Percentiles rank a stretch among this genome's conserved stretches.
These are phyloP conservation scores for Volvox carteri DNA, from an alignment of 163 green algal genomes.

Conservation along the genomic window DNA sequence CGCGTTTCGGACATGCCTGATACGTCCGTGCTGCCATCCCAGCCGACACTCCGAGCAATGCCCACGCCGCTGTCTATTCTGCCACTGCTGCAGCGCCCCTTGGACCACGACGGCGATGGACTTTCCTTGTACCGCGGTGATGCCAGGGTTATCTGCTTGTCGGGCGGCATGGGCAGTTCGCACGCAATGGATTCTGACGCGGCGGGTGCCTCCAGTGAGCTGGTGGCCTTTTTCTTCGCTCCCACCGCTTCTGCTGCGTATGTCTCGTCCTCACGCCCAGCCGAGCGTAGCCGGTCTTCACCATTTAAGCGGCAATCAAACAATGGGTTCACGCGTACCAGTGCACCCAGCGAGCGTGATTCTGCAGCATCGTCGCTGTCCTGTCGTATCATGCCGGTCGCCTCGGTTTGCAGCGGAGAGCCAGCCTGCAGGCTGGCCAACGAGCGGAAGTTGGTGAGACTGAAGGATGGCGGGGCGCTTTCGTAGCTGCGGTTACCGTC, in stretches of 20 bases:
- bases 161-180: slow-evolving; percentile 44
- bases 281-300: neutral
- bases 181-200: slow-evolving; percentile 5
- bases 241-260: no score
- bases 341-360: neutral
- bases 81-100: neutral
- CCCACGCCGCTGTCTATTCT: neutral
- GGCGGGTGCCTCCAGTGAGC: neutral
- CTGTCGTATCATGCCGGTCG: no score
- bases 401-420: neutral
- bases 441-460: neutral
- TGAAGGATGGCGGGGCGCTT: neutral
- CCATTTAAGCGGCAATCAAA: slow-evolving; percentile 4
- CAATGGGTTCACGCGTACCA: slow-evolving; percentile 33
- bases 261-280: neutral
- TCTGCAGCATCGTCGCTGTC: neutral
- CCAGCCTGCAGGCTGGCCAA: neutral
- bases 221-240: neutral
- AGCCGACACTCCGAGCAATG: neutral
- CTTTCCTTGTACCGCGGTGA: neutral
- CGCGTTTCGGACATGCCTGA: neutral
- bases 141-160: neutral
- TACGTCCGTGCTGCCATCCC: neutral
- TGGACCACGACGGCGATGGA: neutral
- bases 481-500: neutral